Conservation (phyloP, 2,329 filamentous ascomycete genomes). For the Xylaria sp. region DNA sequence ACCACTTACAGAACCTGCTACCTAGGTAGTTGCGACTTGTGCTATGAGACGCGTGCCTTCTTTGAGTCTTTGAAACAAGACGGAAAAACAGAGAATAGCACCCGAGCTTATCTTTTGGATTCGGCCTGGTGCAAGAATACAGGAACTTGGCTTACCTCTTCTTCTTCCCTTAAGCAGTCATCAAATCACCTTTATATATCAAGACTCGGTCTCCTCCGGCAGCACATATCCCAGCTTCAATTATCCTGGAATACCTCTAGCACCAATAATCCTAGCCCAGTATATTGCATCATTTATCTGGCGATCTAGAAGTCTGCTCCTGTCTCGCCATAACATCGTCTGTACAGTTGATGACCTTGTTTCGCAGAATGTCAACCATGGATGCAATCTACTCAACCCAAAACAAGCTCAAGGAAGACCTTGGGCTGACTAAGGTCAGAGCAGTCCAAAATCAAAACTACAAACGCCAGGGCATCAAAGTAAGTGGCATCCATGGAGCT, state of each 20-base stretch:
- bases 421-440: conserved; percentile 57
- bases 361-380: conserved; percentile 45
- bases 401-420: conserved; percentile 49
- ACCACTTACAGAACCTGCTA: neutral
- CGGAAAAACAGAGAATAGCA: neutral
- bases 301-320: neutral
- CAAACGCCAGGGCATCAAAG: conserved; percentile 65
- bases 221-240: conserved; percentile 1
- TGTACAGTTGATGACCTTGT: neutral
- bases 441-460: conserved; percentile 69
- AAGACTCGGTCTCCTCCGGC: neutral
- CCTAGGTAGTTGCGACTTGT: neutral
- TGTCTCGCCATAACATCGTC: neutral
- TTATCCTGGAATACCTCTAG: conserved; percentile 15
- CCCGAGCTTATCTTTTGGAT: neutral
- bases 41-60: conserved; percentile 2
- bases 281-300: neutral
- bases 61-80: neutral
- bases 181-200: neutral
- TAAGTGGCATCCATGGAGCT: conserved; percentile 6
- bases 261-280: conserved; percentile 1
- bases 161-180: neutral
- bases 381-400: conserved; percentile 50
- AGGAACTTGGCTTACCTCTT: neutral
- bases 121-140: neutral